Evolutionary conservation across 208 protist genomes (phyloP).

Genomic region (Strigomonas culicis): DNA sequence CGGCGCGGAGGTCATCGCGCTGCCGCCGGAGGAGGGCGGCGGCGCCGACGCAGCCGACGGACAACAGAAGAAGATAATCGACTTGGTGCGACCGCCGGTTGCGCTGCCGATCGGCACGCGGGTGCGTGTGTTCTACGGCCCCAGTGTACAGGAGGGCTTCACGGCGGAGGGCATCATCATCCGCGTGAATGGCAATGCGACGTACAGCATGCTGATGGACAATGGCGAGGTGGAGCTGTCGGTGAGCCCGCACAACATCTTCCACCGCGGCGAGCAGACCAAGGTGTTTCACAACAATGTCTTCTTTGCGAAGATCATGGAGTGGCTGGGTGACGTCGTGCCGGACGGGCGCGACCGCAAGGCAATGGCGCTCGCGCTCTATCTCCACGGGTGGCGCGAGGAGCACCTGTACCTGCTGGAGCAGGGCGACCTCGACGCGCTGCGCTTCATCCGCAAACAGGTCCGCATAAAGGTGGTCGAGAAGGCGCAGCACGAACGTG

Average conservation of each 20-base stretch:
- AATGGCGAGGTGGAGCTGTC: conserved; percentile 74
- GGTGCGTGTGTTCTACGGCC: conserved; percentile 6
- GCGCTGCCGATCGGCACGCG: conserved; percentile 5
- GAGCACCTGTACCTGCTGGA: conserved; percentile 75
- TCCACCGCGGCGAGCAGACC: no score
- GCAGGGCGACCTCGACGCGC: conserved; percentile 50
- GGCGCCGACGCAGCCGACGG: no score
- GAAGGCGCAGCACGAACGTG: conserved; percentile 63
- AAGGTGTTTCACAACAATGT: no score
- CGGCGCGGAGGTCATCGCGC: no score
- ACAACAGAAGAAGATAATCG: no score
- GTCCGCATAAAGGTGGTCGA: conserved; percentile 37
- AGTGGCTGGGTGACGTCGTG: conserved; percentile 65
- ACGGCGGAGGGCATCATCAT: conserved; percentile 59
- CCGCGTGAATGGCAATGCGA: conserved; percentile 74
- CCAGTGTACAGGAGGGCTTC: background rate
- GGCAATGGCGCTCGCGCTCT: conserved; percentile 69
- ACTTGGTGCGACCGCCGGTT: background rate
- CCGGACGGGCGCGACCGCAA: conserved; percentile 62
- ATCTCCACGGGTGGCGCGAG: conserved; percentile 72
- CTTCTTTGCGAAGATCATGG: conserved; percentile 21
- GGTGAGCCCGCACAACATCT: conserved; percentile 52
- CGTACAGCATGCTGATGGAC: conserved; percentile 69
- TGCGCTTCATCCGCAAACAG: conserved; percentile 33
- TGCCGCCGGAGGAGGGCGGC: no score